Conservation (phyloP, 495 filamentous ascomycete genomes). For the Aspergillus olivimuriae region DNA sequence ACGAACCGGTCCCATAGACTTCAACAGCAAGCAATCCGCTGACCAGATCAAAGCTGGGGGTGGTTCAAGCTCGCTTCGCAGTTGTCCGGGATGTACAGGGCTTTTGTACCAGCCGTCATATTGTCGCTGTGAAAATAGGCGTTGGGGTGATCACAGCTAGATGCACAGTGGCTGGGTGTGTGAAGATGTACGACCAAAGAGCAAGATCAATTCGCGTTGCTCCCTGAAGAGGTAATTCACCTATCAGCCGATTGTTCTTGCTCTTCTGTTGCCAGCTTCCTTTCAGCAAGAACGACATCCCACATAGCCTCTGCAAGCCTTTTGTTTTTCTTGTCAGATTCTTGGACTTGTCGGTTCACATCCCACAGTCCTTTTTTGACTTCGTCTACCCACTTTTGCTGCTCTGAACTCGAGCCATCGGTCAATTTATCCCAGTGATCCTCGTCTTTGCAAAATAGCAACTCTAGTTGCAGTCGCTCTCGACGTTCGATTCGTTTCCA, state of each 20-base stretch:
- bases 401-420: conserved; percentile 2
- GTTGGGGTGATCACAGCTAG: no score
- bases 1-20: no score
- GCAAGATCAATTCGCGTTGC: no score
- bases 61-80: no score
- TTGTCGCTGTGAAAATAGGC: no score
- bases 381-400: conserved; percentile 19
- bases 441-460: conserved; percentile 46
- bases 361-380: conserved; percentile 14
- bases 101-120: no score
- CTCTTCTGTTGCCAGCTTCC: conserved; percentile 30
- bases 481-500: conserved; percentile 27
- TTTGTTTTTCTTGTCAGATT: conserved; percentile 21
- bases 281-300: conserved; percentile 37
- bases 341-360: conserved; percentile 15
- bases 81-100: no score
- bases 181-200: no score
- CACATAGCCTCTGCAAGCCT: conserved; percentile 34
- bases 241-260: conserved; percentile 13
- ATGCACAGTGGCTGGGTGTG: no score
- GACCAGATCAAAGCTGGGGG: no score
- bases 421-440: conserved; percentile 51
- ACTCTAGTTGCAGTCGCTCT: conserved; percentile 23
- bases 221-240: neutral
- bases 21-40: no score